phyloP scores from a whole-genome alignment of 139 green algal species.

The Closterium sp. region DNA sequence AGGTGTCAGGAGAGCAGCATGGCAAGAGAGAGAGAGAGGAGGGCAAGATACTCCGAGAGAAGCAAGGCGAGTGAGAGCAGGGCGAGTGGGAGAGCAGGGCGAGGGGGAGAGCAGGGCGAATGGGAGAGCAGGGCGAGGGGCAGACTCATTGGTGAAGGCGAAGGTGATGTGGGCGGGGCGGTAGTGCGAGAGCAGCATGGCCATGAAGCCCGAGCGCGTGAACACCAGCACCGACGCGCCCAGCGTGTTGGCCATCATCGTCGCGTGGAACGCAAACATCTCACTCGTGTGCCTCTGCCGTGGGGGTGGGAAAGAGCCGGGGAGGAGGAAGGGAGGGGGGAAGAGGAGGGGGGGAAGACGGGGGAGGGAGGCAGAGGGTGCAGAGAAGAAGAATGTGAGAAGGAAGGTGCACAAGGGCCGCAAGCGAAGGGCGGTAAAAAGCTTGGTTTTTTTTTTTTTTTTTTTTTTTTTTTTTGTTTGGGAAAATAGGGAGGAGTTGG shows the following conservation, averaged over 20 bases:
- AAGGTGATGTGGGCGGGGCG: constrained; percentile 75
- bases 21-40: constrained; percentile 62
- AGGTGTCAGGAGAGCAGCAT: constrained; percentile 51
- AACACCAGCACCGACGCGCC: constrained; percentile 63
- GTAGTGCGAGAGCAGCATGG: constrained; percentile 81
- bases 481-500: too few relatives aligned
- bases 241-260: constrained; percentile 88
- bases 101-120: neutral
- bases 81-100: neutral
- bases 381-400: neutral
- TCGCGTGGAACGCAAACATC: constrained; percentile 83
- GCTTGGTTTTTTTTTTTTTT: too few relatives aligned
- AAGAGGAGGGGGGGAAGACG: neutral
- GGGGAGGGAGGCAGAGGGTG: neutral
- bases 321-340: neutral
- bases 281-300: constrained; percentile 53
- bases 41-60: too few relatives aligned
- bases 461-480: too few relatives aligned
- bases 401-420: neutral
- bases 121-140: neutral
- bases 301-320: neutral
- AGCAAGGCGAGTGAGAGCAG: too few relatives aligned
- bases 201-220: constrained; percentile 73
- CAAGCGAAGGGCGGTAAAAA: neutral
- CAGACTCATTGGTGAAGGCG: constrained; percentile 76